A percentile compares a stretch with the other conserved stretches of the same genome.
phyloP scores from a whole-genome alignment of 345 rosid species.

The Tarenaya hassleriana region DNA sequence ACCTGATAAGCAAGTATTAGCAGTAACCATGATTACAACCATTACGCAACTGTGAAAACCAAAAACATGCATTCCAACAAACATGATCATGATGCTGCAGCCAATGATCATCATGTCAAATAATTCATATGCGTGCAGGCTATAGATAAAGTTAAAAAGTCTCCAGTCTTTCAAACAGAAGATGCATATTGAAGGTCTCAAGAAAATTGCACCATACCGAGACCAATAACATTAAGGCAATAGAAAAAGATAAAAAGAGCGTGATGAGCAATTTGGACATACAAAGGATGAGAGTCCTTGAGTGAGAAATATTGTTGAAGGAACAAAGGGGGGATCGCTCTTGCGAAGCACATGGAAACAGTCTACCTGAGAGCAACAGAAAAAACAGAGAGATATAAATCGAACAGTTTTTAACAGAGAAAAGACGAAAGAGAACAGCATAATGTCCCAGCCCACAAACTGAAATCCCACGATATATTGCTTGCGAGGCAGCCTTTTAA shows the following conservation, averaged over 20 bases:
- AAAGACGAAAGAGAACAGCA: neutral
- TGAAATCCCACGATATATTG: too few species aligned
- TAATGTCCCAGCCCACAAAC: neutral
- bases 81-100: too few species aligned
- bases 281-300: conserved; percentile 95
- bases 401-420: neutral
- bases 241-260: neutral
- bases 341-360: conserved; percentile 97
- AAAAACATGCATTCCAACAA: too few species aligned
- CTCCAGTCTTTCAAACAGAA: too few species aligned
- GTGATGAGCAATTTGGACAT: conserved; percentile 27
- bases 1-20: conserved; percentile 44
- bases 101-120: too few species aligned
- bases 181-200: too few species aligned
- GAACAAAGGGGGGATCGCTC: conserved; percentile 89
- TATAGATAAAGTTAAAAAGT: too few species aligned
- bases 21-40: neutral
- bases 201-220: too few species aligned
- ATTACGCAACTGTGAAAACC: too few species aligned
- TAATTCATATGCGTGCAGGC: too few species aligned
- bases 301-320: conserved; percentile 68
- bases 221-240: too few species aligned
- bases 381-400: conserved; percentile 12
- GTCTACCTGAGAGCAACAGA: conserved; percentile 57
- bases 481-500: too few species aligned